Percentiles rank a stretch among this genome's conserved stretches.
These are phyloP conservation scores for Mortierella sp. DNA, from an alignment of 371 early-diverging fungal species.

Conservation along the genomic window DNA sequence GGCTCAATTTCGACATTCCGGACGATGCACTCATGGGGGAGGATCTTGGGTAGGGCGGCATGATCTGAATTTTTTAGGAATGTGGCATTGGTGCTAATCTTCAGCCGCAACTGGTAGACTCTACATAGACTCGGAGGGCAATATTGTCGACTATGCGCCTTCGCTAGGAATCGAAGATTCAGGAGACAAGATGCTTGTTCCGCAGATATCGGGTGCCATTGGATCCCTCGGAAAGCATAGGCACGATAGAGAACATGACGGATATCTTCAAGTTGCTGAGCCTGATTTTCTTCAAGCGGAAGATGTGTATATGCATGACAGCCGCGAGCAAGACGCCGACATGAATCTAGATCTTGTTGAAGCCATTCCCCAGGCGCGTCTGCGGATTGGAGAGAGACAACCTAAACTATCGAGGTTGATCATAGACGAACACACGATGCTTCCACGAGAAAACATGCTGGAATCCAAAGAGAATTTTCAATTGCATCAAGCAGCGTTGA, in stretches of 20 bases:
- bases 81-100: neutral
- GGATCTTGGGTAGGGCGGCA: conserved; percentile 26
- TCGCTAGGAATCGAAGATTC: conserved; percentile 9
- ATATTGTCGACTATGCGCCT: conserved; percentile 32
- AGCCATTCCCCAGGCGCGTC: neutral
- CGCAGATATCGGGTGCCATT: neutral
- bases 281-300: neutral
- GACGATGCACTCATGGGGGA: conserved; percentile 32
- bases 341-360: neutral
- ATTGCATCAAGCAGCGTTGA: conserved; percentile 12
- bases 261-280: neutral
- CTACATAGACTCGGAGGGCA: conserved; percentile 47
- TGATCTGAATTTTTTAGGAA: neutral
- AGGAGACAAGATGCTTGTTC: neutral
- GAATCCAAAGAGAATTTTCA: conserved; percentile 13
- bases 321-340: neutral
- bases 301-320: neutral
- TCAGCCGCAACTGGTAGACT: conserved; percentile 1
- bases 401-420: neutral
- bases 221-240: conserved; percentile 2
- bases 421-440: conserved; percentile 26
- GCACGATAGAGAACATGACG: neutral
- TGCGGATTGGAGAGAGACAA: neutral
- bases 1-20: conserved; percentile 1
- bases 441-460: conserved; percentile 19